Percentiles rank a stretch among this genome's conserved stretches.
These are phyloP conservation scores for Neofusicoccum cordaticola DNA, from an alignment of 2,329 filamentous ascomycete genomes.

Conservation along the genomic window DNA sequence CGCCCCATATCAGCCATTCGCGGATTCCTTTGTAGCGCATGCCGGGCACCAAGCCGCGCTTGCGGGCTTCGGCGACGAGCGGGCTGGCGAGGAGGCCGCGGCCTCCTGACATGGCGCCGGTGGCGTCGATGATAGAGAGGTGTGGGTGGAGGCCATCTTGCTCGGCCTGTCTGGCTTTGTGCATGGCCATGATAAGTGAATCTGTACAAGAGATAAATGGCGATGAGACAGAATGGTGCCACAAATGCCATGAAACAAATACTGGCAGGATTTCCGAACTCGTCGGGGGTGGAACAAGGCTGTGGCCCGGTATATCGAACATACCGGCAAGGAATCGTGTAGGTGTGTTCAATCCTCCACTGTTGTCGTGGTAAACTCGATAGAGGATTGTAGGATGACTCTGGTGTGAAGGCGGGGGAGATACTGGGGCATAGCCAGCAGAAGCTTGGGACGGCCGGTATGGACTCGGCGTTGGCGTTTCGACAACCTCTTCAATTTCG, in stretches of 20 bases:
- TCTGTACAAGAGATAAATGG: conserved; percentile 1
- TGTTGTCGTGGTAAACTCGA: neutral
- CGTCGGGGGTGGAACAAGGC: neutral
- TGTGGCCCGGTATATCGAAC: neutral
- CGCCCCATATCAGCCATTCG: neutral
- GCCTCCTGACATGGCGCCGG: neutral
- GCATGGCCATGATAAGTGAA: neutral
- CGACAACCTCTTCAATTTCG: neutral
- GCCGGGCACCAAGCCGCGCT: neutral
- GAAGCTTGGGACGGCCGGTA: neutral
- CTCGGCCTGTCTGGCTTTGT: neutral
- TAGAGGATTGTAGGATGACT: neutral
- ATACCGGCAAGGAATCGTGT: neutral
- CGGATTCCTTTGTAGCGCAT: neutral
- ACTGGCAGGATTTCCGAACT: neutral
- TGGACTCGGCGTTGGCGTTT: neutral
- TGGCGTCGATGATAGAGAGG: neutral
- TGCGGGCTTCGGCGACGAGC: neutral
- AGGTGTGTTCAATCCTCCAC: neutral
- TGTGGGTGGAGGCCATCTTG: neutral
- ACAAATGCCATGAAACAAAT: neutral
- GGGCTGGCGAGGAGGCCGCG: neutral
- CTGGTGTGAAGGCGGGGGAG: neutral
- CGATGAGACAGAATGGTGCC: neutral
- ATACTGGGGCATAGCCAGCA: neutral